Evolutionary conservation across 768 basidiomycete species (phyloP), one percentile per base, ranked within the genome.

Genomic region (Gymnopilus junonius): DNA sequence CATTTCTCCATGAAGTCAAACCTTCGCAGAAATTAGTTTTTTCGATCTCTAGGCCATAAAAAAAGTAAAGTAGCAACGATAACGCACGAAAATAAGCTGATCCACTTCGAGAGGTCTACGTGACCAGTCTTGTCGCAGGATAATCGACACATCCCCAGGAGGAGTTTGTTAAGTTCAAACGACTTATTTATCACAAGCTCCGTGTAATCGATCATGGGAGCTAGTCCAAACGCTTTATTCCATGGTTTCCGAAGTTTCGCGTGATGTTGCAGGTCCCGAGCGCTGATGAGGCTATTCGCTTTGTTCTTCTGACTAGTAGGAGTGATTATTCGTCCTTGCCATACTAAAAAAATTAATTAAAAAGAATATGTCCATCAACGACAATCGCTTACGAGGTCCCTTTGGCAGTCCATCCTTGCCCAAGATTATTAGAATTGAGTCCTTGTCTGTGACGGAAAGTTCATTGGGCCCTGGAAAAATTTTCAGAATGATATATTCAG

Each of bases 391-490:
- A 79, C 76, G 45, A 3, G 74, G 73, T 1, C 79, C 79, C 64
- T 82, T 82, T 14, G 77, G 78, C 60, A 83, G 70, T 1, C 82
- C 80, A 12, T 67, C 64, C 1, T 66, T 46, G 11, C 80, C 80
- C 21, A 80, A 46, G 14, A 82, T 65, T 0, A 72, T 60, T 0
- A 70, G 64, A 15, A 83, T 67, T 1, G 73, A 67, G 7, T 73
- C 70, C 2, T 68, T 62, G 17, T 79, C 76, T 27, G 65, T 66
- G 15, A 82, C 74, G 4, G 79, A 81, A 2, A 83, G 64, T 57
- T 82, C 81, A 59, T 83, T 83, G 20, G 81, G 82, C 8, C 80
- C 80, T 81, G 37, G 17, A 51, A 35, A 51, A n/a, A 11, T 46
- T 27, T 21, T 46, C 6, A 35, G 5, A 54, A 20, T 4, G 1